Conservation (phyloP, 129 eudicot species). For the Flaveria robusta region DNA sequence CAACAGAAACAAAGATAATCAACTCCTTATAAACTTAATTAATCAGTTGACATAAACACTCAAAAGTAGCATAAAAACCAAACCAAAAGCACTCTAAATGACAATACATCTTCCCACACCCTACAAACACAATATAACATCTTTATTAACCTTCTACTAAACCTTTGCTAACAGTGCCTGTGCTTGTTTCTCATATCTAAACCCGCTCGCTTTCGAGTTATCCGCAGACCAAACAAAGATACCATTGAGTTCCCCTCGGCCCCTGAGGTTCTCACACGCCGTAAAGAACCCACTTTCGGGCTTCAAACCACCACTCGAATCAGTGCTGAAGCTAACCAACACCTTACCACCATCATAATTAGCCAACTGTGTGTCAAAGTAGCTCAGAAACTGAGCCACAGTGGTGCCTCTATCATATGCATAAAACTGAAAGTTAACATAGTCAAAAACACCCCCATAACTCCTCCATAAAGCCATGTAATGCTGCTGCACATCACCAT, state of each 20-base stretch:
- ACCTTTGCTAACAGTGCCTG: conserved; percentile 38
- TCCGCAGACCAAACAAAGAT: conserved; percentile 64
- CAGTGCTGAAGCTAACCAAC: conserved; percentile 45
- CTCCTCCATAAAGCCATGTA: conserved; percentile 51
- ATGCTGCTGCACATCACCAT: conserved; percentile 40
- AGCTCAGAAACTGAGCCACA: conserved; percentile 37
- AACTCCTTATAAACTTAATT: background rate
- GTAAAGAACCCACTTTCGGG: conserved; percentile 45
- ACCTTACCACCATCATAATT: conserved; percentile 49
- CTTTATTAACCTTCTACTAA: background rate
- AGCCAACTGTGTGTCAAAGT: conserved; percentile 32
- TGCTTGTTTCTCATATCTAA: conserved; percentile 44
- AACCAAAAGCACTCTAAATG: background rate
- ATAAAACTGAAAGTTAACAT: conserved; percentile 54
- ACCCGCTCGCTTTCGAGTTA: conserved; percentile 40
- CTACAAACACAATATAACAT: conserved; percentile 1
- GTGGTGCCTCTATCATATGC: conserved; percentile 47
- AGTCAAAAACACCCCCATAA: conserved; percentile 43
- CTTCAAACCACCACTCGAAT: conserved; percentile 44
- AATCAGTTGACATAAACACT: background rate
- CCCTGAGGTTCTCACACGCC: conserved; percentile 46
- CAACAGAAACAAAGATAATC: background rate
- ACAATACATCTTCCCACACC: conserved; percentile 16
- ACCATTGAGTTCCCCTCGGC: conserved; percentile 38
- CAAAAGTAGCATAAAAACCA: background rate